Evolutionary conservation across 495 filamentous ascomycete genomes (phyloP).

Genomic region (Letharia lupina): DNA sequence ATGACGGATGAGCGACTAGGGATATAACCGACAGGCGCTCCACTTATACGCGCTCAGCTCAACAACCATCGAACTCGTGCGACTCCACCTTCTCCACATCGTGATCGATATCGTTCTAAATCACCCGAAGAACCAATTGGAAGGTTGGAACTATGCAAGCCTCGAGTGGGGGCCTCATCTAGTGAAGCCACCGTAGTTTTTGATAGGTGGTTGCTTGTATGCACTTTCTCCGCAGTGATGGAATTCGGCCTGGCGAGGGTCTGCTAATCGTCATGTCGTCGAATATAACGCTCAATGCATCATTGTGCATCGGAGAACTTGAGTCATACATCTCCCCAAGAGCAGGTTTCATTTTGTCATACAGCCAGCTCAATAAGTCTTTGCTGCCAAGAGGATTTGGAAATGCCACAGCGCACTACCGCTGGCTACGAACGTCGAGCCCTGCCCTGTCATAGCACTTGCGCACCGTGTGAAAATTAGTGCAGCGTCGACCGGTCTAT

Average conservation of each 20-base stretch:
- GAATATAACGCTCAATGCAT: background rate
- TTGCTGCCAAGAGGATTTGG: background rate
- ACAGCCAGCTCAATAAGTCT: background rate
- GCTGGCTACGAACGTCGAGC: background rate
- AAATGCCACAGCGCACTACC: background rate
- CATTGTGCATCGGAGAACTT: slow-evolving; percentile 1
- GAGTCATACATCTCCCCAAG: background rate
- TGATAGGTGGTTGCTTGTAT: background rate
- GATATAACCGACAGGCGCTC: background rate
- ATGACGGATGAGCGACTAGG: background rate
- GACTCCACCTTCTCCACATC: background rate
- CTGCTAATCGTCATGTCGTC: background rate
- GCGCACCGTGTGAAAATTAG: background rate
- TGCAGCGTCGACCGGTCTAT: background rate
- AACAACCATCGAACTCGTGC: background rate
- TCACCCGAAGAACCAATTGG: background rate
- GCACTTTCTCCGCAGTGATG: background rate
- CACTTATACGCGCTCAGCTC: slow-evolving; percentile 1
- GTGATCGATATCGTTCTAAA: background rate
- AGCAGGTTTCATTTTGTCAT: background rate
- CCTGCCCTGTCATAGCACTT: background rate
- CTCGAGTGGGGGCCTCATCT: background rate
- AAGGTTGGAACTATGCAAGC: background rate
- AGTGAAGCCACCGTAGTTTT: background rate
- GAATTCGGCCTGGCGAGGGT: background rate